Conservation (phyloP, 805 yeast species). For the Cyberlindnera xishuangbannaensis region DNA sequence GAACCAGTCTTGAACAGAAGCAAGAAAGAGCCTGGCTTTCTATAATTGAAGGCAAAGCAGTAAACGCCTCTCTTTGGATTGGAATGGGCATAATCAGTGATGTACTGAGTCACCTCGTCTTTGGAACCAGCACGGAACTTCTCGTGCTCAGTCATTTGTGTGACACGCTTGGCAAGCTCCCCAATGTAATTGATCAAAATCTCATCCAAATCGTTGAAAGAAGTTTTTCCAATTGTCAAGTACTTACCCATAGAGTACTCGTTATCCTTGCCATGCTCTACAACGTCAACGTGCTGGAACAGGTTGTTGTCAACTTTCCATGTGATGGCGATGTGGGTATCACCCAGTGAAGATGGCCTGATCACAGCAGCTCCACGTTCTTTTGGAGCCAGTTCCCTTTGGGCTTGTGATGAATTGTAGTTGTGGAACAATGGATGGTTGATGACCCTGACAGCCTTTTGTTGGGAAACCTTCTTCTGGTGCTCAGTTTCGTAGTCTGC, state of each 20-base stretch:
- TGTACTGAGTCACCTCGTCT: slow-evolving; percentile 78
- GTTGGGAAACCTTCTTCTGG: slow-evolving; percentile 58
- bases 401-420: slow-evolving; percentile 83
- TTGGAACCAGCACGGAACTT: slow-evolving; percentile 80
- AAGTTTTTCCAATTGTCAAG: slow-evolving; percentile 59
- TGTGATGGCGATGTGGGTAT: slow-evolving; percentile 83
- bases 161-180: slow-evolving; percentile 75
- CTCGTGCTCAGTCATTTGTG: slow-evolving; percentile 79
- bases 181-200: slow-evolving; percentile 82
- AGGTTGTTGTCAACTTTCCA: slow-evolving; percentile 93
- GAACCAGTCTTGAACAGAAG: slow-evolving; percentile 80
- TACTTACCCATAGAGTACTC: slow-evolving; percentile 55
- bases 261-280: slow-evolving; percentile 64
- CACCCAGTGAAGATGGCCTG: slow-evolving; percentile 90
- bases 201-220: slow-evolving; percentile 88
- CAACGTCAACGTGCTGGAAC: slow-evolving; percentile 86
- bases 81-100: slow-evolving; percentile 84
- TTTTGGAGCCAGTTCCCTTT: slow-evolving; percentile 82
- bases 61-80: slow-evolving; percentile 87
- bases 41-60: slow-evolving; percentile 85
- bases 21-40: slow-evolving; percentile 90
- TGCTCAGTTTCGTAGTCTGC: slow-evolving; percentile 54
- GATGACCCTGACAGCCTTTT: slow-evolving; percentile 67
- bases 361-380: slow-evolving; percentile 89
- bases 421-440: slow-evolving; percentile 90